Percentiles rank a stretch among this genome's conserved stretches.
phyloP scores from a whole-genome alignment of 179 eudicot genomes.

The Drosera spatulata region DNA sequence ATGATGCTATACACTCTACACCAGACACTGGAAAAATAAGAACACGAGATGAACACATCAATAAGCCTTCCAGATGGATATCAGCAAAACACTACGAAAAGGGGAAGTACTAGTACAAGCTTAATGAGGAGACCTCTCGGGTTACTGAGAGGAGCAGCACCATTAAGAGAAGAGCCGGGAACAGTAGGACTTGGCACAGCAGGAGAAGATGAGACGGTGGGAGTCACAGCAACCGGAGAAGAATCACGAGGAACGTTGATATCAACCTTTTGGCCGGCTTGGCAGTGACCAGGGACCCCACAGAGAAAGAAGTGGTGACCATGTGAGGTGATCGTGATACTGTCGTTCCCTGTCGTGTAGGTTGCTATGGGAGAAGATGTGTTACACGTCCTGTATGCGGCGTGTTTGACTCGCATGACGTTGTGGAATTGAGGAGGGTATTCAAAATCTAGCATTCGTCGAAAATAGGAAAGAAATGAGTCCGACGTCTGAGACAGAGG shows the following conservation, averaged over 20 bases:
- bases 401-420: constrained; percentile 82
- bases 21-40: too few relatives aligned
- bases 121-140: constrained; percentile 5
- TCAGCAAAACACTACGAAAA: not conserved
- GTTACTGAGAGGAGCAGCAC: constrained; percentile 7
- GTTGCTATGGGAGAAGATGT: constrained; percentile 63
- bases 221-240: constrained; percentile 36
- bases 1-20: too few relatives aligned
- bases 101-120: constrained; percentile 8
- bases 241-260: constrained; percentile 40
- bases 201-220: constrained; percentile 26
- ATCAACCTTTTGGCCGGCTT: constrained; percentile 80
- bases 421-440: constrained; percentile 88
- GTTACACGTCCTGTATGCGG: constrained; percentile 56
- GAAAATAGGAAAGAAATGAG: too few relatives aligned
- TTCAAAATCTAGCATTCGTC: constrained; percentile 38
- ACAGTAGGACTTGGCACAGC: constrained; percentile 3
- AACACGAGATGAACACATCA: too few relatives aligned
- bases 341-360: constrained; percentile 77
- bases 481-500: too few relatives aligned
- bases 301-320: constrained; percentile 91
- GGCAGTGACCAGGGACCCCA: constrained; percentile 95
- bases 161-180: constrained; percentile 30
- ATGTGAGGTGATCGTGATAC: constrained; percentile 38
- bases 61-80: not conserved